Evolutionary conservation across 177 flowering plant species (phyloP), one percentile per base, ranked within the genome.

Genomic region (Vitis hybrid): DNA sequence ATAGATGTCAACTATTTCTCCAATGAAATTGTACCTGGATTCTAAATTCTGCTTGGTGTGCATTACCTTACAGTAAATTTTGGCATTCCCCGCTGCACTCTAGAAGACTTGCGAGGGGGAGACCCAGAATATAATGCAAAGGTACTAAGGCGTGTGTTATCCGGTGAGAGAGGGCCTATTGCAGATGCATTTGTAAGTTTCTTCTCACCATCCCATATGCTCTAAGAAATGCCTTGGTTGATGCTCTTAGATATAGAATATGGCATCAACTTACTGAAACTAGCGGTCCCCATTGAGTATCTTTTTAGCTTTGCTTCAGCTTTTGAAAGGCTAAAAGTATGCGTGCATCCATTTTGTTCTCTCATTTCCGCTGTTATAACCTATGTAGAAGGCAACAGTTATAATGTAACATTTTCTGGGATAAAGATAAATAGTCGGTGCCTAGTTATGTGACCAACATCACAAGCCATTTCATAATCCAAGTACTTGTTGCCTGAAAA

Each of bases 81-180:
- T 78, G 95, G 97, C 45, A 92, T 96, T 66, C 91, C 97, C 72
- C 94, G 95, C 2, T 93, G 99, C 80, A 91, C 92, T 63, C 63
- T 93, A n/a, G 93, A 84, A 2, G 76, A 75, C 79, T 81, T 93
- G 77, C 79, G 80, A 76, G 98, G 99, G 21, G 95, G 97, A 68
- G 90, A 77, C 3, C 90, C 99, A 1, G 86, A 87, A 39, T 86
- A 85, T 65, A 95, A 93, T 74, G 93, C 98, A 0, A 79, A 81
- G 16, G 79, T 86, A 5, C 70, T 95, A n/a, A 91, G 56, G 78
- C 82, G 83, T 29, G 94, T 88, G 6, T 75, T 93, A 11, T 77
- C 97, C 7, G 98, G 99, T 63, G 97, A 93, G 75, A 86, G 55
- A 71, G 98, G 99, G 50, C 16, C 90, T 11, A 81, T 93, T 56